Evolutionary conservation across 306 rosid genomes (phyloP).

Genomic region (Malus fusca): DNA sequence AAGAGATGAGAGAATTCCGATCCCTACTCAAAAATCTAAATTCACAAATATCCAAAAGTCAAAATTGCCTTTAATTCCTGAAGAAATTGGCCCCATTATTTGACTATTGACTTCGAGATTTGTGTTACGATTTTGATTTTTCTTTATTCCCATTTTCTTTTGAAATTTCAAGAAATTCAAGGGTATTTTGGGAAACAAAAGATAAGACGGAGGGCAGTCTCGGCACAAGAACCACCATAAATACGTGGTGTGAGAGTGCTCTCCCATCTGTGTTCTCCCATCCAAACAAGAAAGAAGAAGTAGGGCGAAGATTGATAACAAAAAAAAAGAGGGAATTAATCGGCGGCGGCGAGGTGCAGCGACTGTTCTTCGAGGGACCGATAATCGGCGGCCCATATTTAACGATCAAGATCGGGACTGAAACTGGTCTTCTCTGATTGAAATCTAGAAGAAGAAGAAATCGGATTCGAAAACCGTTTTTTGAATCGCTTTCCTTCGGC

Average conservation of each 20-base stretch:
- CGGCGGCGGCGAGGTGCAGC: slow-evolving; percentile 8
- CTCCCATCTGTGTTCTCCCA: background rate
- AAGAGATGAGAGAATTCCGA: no score
- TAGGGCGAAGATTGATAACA: background rate
- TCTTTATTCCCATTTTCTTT: background rate
- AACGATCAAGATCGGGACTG: slow-evolving; percentile 14
- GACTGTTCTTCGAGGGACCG: slow-evolving; percentile 1
- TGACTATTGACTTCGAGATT: slow-evolving; percentile 12
- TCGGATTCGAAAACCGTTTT: background rate
- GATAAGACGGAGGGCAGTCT: background rate
- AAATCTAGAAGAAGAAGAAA: slow-evolving; percentile 1
- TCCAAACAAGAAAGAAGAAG: slow-evolving; percentile 20
- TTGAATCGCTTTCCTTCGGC: background rate
- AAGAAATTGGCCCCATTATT: slow-evolving; percentile 10
- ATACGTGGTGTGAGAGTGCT: slow-evolving; percentile 19
- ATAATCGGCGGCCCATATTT: slow-evolving; percentile 8
- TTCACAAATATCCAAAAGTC: background rate
- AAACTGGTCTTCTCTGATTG: slow-evolving; percentile 1
- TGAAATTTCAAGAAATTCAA: background rate
- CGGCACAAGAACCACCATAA: slow-evolving; percentile 1
- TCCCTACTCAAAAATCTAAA: background rate
- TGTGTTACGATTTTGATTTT: background rate
- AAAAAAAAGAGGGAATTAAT: background rate
- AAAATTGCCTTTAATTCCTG: background rate
- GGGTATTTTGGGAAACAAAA: background rate